These are phyloP conservation scores for Colletotrichum lindemuthianum DNA, from an alignment of 2,329 filamentous ascomycete genomes.

Conservation along the genomic window DNA sequence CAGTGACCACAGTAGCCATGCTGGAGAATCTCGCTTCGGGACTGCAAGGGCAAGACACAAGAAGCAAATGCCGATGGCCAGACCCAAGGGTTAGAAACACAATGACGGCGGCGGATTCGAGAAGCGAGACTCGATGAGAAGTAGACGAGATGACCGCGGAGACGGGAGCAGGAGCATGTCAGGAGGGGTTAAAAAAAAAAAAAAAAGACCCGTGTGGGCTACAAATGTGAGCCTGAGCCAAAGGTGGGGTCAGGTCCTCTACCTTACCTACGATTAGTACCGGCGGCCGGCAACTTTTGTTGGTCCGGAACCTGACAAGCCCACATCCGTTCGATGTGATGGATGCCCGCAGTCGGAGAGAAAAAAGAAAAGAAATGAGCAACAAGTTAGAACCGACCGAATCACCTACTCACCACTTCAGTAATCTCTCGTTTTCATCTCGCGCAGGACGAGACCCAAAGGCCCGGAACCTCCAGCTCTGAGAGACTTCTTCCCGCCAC, in stretches of 20 bases:
- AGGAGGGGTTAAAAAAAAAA: neutral
- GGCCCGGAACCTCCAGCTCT: too few relatives aligned
- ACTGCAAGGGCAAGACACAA: slow-evolving; percentile 12
- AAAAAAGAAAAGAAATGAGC: neutral
- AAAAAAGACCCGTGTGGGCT: slow-evolving; percentile 20
- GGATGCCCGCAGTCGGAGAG: slow-evolving; percentile 6
- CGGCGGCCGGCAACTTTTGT: slow-evolving; percentile 27
- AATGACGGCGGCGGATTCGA: neutral
- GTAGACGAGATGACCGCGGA: neutral
- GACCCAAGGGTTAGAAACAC: neutral
- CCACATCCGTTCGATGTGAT: neutral
- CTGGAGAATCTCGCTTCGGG: neutral
- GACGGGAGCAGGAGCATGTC: neutral
- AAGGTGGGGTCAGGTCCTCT: slow-evolving; percentile 20
- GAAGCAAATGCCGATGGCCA: slow-evolving; percentile 4
- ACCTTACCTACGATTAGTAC: too few relatives aligned
- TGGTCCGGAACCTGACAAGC: slow-evolving; percentile 13
- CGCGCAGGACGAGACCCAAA: too few relatives aligned
- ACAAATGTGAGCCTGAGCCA: slow-evolving; percentile 8
- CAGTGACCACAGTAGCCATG: too few relatives aligned
- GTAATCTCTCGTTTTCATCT: too few relatives aligned
- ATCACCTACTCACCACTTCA: neutral
- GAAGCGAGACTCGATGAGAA: neutral
- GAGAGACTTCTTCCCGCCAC: too few relatives aligned
- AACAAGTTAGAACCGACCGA: neutral